Conservation (phyloP, 1,284 basidiomycete species). For the Ceratobasidium sp. region DNA sequence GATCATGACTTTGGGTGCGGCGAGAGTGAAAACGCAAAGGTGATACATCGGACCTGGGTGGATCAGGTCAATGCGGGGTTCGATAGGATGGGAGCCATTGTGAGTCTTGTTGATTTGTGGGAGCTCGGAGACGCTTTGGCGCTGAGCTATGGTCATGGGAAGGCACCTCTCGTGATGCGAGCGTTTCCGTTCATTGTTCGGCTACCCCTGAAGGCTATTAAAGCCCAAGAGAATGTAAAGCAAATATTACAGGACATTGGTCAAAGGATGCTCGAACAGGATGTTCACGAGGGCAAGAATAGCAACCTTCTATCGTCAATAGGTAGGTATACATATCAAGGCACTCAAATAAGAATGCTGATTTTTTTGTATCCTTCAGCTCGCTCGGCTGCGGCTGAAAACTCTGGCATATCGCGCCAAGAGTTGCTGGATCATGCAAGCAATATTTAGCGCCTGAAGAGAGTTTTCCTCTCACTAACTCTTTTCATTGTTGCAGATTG, state of each 20-base stretch:
- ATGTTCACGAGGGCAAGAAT: constrained; percentile 1
- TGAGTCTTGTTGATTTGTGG: not conserved
- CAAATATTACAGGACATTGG: constrained; percentile 48
- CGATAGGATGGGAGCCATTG: too few species aligned
- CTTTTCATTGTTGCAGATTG: too few species aligned
- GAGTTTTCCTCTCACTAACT: too few species aligned
- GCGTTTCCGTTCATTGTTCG: constrained; percentile 53
- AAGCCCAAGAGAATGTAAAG: constrained; percentile 53
- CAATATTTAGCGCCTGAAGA: not conserved
- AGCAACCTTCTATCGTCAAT: not conserved
- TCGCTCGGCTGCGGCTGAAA: too few species aligned
- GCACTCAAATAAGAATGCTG: not conserved
- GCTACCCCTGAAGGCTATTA: constrained; percentile 50
- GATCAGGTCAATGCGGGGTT: constrained; percentile 12
- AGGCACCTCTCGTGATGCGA: constrained; percentile 47
- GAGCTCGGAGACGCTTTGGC: too few species aligned
- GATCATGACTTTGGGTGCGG: constrained; percentile 46
- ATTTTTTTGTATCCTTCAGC: too few species aligned
- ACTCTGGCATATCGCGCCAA: not conserved
- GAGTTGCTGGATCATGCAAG: constrained; percentile 44
- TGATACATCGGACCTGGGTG: constrained; percentile 22
- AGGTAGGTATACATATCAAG: too few species aligned
- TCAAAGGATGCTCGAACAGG: constrained; percentile 16
- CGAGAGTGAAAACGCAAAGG: constrained; percentile 37
- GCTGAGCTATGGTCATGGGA: not conserved